A percentile compares a stretch with the other conserved stretches of the same genome.
These are phyloP conservation scores for Geranium incanum DNA, from an alignment of 441 rosid genomes.

Conservation along the genomic window DNA sequence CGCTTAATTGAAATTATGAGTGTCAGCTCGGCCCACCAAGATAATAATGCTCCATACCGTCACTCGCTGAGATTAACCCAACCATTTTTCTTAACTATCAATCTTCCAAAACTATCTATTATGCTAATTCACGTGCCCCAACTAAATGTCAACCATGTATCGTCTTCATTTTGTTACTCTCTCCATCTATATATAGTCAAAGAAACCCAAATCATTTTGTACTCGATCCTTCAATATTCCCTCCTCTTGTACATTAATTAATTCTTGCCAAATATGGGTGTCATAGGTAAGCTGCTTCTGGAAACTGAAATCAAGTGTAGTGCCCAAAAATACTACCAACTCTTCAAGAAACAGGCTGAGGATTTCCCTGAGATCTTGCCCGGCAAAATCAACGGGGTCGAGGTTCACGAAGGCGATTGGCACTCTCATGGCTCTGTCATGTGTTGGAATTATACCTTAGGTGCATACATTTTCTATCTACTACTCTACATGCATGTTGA, in stretches of 20 bases:
- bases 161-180: too few species aligned
- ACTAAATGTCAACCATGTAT: too few species aligned
- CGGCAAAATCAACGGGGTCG: slow-evolving; percentile 16
- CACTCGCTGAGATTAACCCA: too few species aligned
- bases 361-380: slow-evolving; percentile 23
- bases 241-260: not conserved
- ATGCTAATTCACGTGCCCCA: too few species aligned
- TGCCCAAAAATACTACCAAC: slow-evolving; percentile 20
- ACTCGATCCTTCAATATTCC: too few species aligned
- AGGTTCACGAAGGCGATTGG: slow-evolving; percentile 21
- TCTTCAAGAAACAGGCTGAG: slow-evolving; percentile 18
- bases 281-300: not conserved
- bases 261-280: not conserved
- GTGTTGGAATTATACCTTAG: not conserved
- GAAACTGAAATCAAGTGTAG: slow-evolving; percentile 15
- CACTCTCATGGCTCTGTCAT: not conserved
- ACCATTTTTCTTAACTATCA: too few species aligned
- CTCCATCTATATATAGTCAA: not conserved
- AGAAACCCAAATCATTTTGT: not conserved
- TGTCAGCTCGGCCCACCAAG: too few species aligned
- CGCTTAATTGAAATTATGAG: too few species aligned
- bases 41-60: too few species aligned
- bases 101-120: too few species aligned
- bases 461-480: not conserved
- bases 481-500: too few species aligned